Percentiles rank a stretch among this genome's conserved stretches.
These are phyloP conservation scores for Begonia masoniana DNA, from an alignment of 306 rosid species.

Conservation along the genomic window DNA sequence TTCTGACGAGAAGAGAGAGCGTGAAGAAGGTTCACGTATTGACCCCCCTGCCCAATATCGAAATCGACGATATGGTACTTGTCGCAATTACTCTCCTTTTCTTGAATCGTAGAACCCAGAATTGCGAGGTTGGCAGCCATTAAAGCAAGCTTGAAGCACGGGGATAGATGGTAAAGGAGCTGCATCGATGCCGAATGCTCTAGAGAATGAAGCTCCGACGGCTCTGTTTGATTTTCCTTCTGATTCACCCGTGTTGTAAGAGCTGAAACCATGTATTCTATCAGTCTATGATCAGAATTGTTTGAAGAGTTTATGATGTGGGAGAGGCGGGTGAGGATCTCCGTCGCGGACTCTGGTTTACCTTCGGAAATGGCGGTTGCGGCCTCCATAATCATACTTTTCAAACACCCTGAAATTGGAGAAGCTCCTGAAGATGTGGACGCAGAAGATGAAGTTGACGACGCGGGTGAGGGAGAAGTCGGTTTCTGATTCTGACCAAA, in stretches of 20 bases:
- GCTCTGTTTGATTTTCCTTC: constrained; percentile 30
- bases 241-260: constrained; percentile 44
- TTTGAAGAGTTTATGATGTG: constrained; percentile 14
- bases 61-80: constrained; percentile 68
- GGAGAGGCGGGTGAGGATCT: constrained; percentile 48
- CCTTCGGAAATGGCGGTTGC: constrained; percentile 77
- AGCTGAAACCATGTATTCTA: constrained; percentile 38
- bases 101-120: constrained; percentile 59
- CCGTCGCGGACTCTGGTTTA: constrained; percentile 31
- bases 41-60: constrained; percentile 61
- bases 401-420: constrained; percentile 32
- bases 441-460: constrained; percentile 39
- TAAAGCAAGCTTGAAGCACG: constrained; percentile 45
- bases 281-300: constrained; percentile 36
- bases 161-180: constrained; percentile 31
- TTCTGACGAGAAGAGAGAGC: constrained; percentile 31
- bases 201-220: constrained; percentile 24
- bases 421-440: constrained; percentile 53
- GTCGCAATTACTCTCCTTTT: constrained; percentile 12
- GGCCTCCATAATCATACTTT: constrained; percentile 55
- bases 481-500: constrained; percentile 37
- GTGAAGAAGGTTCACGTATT: constrained; percentile 36
- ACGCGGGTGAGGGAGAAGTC: constrained; percentile 55
- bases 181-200: constrained; percentile 71
- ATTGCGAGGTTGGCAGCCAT: constrained; percentile 70